Conservation (phyloP, 2,329 filamentous ascomycete genomes). For the Stenocarpella maydis region DNA sequence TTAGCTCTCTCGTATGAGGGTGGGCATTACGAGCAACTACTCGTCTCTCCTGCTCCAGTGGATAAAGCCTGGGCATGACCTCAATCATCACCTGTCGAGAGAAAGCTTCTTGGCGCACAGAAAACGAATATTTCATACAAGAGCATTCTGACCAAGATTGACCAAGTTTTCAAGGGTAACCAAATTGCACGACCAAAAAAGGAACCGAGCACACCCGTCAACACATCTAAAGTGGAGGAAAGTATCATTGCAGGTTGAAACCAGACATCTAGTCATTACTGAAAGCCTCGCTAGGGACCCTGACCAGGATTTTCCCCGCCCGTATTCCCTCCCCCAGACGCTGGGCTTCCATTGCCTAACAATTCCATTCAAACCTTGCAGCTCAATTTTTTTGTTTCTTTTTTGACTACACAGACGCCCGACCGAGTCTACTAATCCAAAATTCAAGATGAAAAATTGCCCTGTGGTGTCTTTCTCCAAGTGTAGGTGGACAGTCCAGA, state of each 20-base stretch:
- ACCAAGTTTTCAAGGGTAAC: too few relatives aligned
- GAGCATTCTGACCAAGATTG: too few relatives aligned
- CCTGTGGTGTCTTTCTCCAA: not conserved
- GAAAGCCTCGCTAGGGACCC: conserved; percentile 15
- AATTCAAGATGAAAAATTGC: conserved; percentile 27
- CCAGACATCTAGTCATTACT: conserved; percentile 30
- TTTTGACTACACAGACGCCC: conserved; percentile 28
- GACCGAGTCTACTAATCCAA: conserved; percentile 2
- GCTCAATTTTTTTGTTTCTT: conserved; percentile 4
- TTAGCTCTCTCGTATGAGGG: conserved; percentile 64
- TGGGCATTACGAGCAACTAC: not conserved
- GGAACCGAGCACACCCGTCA: not conserved
- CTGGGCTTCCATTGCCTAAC: conserved; percentile 19
- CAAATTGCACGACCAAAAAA: too few relatives aligned
- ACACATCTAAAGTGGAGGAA: not conserved
- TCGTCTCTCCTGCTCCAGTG: not conserved
- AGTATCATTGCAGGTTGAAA: conserved; percentile 12
- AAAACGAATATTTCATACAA: not conserved
- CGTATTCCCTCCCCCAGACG: not conserved
- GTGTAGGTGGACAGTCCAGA: not conserved
- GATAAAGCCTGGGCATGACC: not conserved
- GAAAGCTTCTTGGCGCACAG: not conserved
- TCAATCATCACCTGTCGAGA: not conserved
- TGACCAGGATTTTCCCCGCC: not conserved
- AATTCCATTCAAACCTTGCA: not conserved